Conservation (phyloP, 140 eudicot species). For the Oenanthe javanica region DNA sequence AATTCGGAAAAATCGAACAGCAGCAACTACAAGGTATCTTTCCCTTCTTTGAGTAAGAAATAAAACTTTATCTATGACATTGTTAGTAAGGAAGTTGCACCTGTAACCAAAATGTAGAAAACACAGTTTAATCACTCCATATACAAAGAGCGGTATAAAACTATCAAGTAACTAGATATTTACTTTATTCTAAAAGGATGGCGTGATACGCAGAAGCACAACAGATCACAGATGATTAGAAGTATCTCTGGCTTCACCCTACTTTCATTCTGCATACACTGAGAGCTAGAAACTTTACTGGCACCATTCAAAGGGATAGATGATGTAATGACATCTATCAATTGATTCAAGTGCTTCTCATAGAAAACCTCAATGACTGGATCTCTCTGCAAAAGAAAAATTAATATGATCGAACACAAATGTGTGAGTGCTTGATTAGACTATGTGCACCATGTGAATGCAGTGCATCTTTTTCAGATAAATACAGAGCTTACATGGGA, state of each 20-base stretch:
- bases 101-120: constrained; percentile 30
- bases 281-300: background rate
- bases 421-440: background rate
- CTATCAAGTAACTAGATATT: constrained; percentile 15
- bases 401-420: background rate
- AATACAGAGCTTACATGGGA: background rate
- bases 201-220: constrained; percentile 82
- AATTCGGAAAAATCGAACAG: constrained; percentile 78
- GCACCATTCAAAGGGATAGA: constrained; percentile 41
- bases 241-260: constrained; percentile 78
- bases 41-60: constrained; percentile 70
- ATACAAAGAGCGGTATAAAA: background rate
- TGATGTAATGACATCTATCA: constrained; percentile 62
- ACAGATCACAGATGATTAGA: constrained; percentile 68
- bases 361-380: constrained; percentile 69
- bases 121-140: constrained; percentile 1
- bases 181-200: constrained; percentile 94
- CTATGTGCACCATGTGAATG: background rate
- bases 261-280: constrained; percentile 16
- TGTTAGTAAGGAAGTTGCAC: constrained; percentile 72
- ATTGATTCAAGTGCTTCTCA: constrained; percentile 77
- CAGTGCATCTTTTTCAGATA: background rate
- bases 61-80: constrained; percentile 65
- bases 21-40: constrained; percentile 89
- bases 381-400: constrained; percentile 55